A percentile compares a stretch with the other conserved stretches of the same genome.
These are phyloP conservation scores for Dipteronia sinensis DNA, from an alignment of 345 rosid genomes.

Conservation along the genomic window DNA sequence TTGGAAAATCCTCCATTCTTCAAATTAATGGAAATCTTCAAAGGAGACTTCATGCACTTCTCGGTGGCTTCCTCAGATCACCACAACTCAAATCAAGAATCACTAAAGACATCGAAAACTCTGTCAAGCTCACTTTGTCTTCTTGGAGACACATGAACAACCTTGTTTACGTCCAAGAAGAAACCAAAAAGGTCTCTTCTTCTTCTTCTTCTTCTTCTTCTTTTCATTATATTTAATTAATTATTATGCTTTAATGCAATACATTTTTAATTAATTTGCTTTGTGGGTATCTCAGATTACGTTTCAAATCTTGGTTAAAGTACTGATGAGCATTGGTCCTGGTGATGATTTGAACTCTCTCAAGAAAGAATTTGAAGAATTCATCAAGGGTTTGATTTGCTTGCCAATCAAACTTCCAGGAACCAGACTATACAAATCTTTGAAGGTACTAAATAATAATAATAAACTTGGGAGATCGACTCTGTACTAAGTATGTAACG, in stretches of 20 bases:
- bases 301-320: slow-evolving; percentile 70
- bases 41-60: slow-evolving; percentile 70
- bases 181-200: slow-evolving; percentile 60
- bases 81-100: slow-evolving; percentile 70
- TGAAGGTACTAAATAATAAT: slow-evolving; percentile 51
- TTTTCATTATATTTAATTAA: no score
- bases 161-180: slow-evolving; percentile 61
- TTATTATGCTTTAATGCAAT: neutral
- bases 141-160: slow-evolving; percentile 61
- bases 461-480: no score
- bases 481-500: no score
- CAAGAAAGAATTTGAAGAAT: slow-evolving; percentile 75
- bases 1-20: slow-evolving; percentile 81
- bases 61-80: slow-evolving; percentile 79
- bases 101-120: slow-evolving; percentile 55
- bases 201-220: no score
- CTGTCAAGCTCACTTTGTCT: slow-evolving; percentile 51
- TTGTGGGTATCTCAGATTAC: slow-evolving; percentile 56
- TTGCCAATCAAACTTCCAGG: slow-evolving; percentile 91
- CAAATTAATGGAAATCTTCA: slow-evolving; percentile 75
- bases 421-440: slow-evolving; percentile 74
- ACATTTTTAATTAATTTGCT: neutral
- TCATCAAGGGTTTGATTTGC: slow-evolving; percentile 89
- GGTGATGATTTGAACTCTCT: slow-evolving; percentile 70
- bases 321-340: slow-evolving; percentile 65